A percentile compares a stretch with the other conserved stretches of the same genome.
Conservation (phyloP, 345 rosid species). For the Brassica carinata region DNA sequence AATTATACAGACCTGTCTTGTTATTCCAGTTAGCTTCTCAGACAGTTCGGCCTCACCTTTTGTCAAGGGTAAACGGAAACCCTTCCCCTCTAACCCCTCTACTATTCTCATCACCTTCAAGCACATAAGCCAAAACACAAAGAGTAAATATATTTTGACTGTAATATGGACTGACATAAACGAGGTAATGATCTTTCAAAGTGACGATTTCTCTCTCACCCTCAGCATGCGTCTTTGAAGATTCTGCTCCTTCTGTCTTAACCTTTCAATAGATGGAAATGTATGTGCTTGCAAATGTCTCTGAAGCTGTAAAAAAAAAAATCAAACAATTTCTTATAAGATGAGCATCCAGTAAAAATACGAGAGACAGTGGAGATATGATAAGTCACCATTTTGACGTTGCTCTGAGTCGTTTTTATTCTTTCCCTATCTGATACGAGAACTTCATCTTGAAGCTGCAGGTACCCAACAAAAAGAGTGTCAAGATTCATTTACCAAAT, state of each 20-base stretch:
- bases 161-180: slow-evolving; percentile 4
- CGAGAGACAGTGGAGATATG: not conserved
- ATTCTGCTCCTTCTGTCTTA: slow-evolving; percentile 91
- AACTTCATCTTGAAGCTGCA: slow-evolving; percentile 74
- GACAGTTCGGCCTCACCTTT: slow-evolving; percentile 91
- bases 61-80: slow-evolving; percentile 76
- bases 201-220: slow-evolving; percentile 47
- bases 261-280: slow-evolving; percentile 83
- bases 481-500: not conserved
- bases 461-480: slow-evolving; percentile 24
- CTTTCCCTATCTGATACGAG: slow-evolving; percentile 92
- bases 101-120: slow-evolving; percentile 84
- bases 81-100: slow-evolving; percentile 91
- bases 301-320: slow-evolving; percentile 67
- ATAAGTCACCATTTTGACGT: slow-evolving; percentile 75
- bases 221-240: slow-evolving; percentile 92
- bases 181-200: slow-evolving; percentile 4
- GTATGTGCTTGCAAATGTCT: slow-evolving; percentile 97
- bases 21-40: slow-evolving; percentile 69
- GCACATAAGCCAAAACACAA: slow-evolving; percentile 20
- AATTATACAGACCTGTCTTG: slow-evolving; percentile 70
- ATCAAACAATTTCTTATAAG: not conserved
- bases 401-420: slow-evolving; percentile 80
- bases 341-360: not conserved
- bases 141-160: slow-evolving; percentile 9